Evolutionary conservation across 2,329 filamentous ascomycete species (phyloP), one percentile per base, ranked within the genome.

Genomic region (Diaporthe nobilis): DNA sequence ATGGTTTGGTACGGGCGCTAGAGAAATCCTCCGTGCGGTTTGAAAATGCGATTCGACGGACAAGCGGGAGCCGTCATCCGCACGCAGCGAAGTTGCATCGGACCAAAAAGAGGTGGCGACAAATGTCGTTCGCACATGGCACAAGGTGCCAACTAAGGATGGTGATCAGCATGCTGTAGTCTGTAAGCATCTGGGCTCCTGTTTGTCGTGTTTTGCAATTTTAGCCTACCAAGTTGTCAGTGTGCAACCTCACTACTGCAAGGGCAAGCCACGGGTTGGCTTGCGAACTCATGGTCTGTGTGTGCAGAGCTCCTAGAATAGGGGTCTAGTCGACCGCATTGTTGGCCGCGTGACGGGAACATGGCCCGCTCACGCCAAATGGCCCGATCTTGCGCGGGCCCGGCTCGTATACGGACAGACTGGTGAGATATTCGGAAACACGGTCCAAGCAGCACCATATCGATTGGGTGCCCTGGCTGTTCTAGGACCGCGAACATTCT

Each of bases 281-380:
- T 70, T 70, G 65, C 65, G 65, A 70, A 55, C 65, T 37, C 65
- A 70, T 70, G 65, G 65, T 70, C 65, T 70, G 65, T 55, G 65
- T 70, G 34, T 55, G 65, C 63, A 68, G 44, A 20, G 44, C 63
- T 22, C 31, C 22, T 39, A 20, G 49, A 68, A 51, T 51, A 68
- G 31, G 44, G 63, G 63, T 68, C 47, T 68, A 20, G 65, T 53
- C 63, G 28, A 49, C 44, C 28, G 17, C 25, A 20, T 47, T 15
- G 42, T 20, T 49, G 31, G 17, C 61, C 37, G 28, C 25, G 37
- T 47, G 60, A 34, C 28, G 42, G 61, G 28, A 31, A 31, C 20
- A 28, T 31, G 13, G 57, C 42, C 39, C 6, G 42, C 28, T 49
- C 61, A 34, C 25, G 20, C 34, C 34, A 34, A 25, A 22, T 7